Evolutionary conservation across 345 rosid species (phyloP), one percentile per base, ranked within the genome.

Genomic region (Hibiscus trionum): DNA sequence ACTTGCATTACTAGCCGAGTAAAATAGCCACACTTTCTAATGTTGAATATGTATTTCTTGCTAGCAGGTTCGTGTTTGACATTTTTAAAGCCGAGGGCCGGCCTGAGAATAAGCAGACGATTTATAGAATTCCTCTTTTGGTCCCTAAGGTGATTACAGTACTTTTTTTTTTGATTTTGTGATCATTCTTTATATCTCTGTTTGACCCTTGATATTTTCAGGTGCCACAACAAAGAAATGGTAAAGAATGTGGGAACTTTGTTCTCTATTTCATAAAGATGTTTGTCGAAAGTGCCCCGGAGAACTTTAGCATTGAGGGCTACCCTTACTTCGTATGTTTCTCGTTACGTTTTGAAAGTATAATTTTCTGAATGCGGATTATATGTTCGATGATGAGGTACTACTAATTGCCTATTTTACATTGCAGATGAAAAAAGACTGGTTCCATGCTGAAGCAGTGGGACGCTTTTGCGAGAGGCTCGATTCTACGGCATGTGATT

Each of bases 201-300:
- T 46, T 27, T 62, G 9, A 50, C 58, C 31, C 5, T 79, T 72
- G 42, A 53, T 50, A 19, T 60, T 60, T 75, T 66, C 81, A 90
- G 96, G 96, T 88, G 61, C 93, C 96, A 24, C 96, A 87, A 60
- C 96, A 90, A 75, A 84, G 86, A 72, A 76, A 87, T 58, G 87
- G 69, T 62, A 85, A 73, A 37, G 93, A 88, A 76, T 90, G 96
- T 76, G 96, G 93, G 42, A 82, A 73, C 64, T 90, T 80, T 80
- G 93, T 90, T 60, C 88, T 90, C 44, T 87, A 87, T 82, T 90
- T 68, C 76, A 87, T 88, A 39, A 82, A 87, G 46, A 77, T 85
- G 80, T 90, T 90, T 58, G 81, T 88, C 49, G 50, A 81, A 77
- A 73, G 49, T 8, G 91, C 93, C 70, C 86, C 88, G 17, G 81